phyloP scores from a whole-genome alignment of 345 rosid species.

The Sapria himalayana region DNA sequence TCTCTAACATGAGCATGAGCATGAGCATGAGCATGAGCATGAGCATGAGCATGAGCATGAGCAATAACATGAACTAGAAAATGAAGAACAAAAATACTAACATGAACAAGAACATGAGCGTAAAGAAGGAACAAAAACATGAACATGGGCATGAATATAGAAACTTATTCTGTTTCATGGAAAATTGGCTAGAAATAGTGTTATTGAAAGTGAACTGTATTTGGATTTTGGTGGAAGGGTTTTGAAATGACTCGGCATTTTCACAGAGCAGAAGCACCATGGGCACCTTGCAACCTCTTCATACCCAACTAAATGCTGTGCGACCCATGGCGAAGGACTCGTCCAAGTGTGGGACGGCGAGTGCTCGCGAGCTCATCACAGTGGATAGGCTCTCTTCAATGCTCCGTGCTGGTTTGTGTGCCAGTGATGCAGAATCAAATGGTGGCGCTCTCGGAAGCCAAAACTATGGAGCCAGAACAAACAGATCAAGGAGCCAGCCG shows the following conservation, averaged over 20 bases:
- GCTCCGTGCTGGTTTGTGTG: slow-evolving; percentile 18
- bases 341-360: slow-evolving; percentile 25
- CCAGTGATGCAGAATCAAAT: slow-evolving; percentile 15
- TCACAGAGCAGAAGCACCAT: slow-evolving; percentile 42
- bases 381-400: slow-evolving; percentile 29
- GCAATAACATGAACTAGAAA: too few species aligned
- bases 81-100: too few species aligned
- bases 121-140: too few species aligned
- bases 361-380: slow-evolving; percentile 14
- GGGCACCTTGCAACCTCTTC: slow-evolving; percentile 18
- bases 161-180: too few species aligned
- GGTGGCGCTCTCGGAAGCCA: slow-evolving; percentile 32
- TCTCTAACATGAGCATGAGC: too few species aligned
- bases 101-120: too few species aligned
- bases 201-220: too few species aligned
- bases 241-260: not conserved
- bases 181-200: too few species aligned
- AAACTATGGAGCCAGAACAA: slow-evolving; percentile 45
- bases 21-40: too few species aligned
- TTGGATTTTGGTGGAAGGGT: slow-evolving; percentile 5
- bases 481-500: slow-evolving; percentile 28
- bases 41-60: too few species aligned
- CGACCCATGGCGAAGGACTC: slow-evolving; percentile 18
- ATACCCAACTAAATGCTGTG: slow-evolving; percentile 23
- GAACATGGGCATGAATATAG: too few species aligned